A percentile compares a stretch with the other conserved stretches of the same genome.
Conservation (phyloP, 495 filamentous ascomycete species). For the Schizothecium vesticola region DNA sequence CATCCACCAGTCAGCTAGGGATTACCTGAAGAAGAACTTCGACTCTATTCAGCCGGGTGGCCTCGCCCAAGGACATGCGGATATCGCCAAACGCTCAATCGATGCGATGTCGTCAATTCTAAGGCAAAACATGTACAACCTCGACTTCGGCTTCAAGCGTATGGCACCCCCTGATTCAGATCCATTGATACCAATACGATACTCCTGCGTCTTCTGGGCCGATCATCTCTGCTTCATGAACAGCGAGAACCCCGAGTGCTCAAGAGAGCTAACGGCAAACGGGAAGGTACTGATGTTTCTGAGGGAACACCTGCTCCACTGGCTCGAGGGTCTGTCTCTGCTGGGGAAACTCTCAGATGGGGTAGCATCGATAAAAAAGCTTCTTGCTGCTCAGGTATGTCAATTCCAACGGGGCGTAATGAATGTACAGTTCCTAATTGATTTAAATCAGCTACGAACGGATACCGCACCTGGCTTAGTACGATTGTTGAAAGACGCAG, state of each 20-base stretch:
- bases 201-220: constrained; percentile 16
- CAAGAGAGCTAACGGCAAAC: neutral
- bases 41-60: constrained; percentile 13
- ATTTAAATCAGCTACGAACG: neutral
- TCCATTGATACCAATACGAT: constrained; percentile 26
- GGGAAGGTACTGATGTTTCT: neutral
- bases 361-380: constrained; percentile 3
- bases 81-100: constrained; percentile 26
- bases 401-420: neutral
- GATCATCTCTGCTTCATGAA: neutral
- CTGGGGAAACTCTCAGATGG: constrained; percentile 19
- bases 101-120: constrained; percentile 17
- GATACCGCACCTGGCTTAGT: neutral
- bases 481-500: neutral
- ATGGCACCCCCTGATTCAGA: constrained; percentile 16
- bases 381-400: constrained; percentile 1
- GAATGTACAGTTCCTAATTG: neutral
- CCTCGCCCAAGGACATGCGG: constrained; percentile 16
- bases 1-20: constrained; percentile 41
- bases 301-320: constrained; percentile 1
- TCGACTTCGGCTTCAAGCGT: constrained; percentile 11
- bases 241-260: neutral
- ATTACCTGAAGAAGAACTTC: constrained; percentile 28
- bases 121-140: constrained; percentile 22
- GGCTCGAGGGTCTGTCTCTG: constrained; percentile 23